Evolutionary conservation across 345 rosid species (phyloP), one percentile per base, ranked within the genome.

Genomic region (Gossypium stocksii): DNA sequence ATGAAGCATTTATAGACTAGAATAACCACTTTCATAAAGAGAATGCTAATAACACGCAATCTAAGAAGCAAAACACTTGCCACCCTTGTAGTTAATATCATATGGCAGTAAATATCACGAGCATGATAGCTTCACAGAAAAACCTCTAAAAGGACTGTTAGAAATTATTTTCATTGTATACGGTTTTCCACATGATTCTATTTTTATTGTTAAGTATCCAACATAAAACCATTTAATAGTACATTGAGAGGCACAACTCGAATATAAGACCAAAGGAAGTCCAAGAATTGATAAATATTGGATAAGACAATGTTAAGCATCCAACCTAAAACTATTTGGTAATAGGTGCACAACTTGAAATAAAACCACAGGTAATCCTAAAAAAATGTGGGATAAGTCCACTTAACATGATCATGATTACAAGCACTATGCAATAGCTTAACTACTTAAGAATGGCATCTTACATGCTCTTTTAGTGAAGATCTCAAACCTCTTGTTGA

Each of bases 401-500:
- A n/a, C 59, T 54, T 17, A 54, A 54, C 59, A 54, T 17, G 59
- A 54, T 54, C 59, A 54, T 29, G 59, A 49, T 48, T 13, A 61
- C 2, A 17, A 20, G 29, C 0, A 16, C 3, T 6, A n/a, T 29
- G 15, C 19, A 63, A 38, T 17, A 14, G 27, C 38, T 9, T 66
- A 66, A 44, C 53, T 20, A 65, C 17, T 65, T 19, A 65, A 53
- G 72, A 29, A 54, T 29, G 45, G 76, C 48, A 64, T 80, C 98
- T 90, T 89, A 95, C 99, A 81, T 91, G 96, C 76, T 91, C 92
- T 85, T 82, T 91, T 74, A 95, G 74, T 70, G 69, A 80, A n/a
- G 96, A 89, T 81, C 99, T 90, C 84, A 95, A 74, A 74, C 91
- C 86, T 86, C 91, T 88, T 57, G 93, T 95, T 70, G 99, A 95